Percentiles rank a stretch among this genome's conserved stretches.
Evolutionary conservation across 2,329 filamentous ascomycete species (phyloP).

Genomic region (Epichloe sylvatica): DNA sequence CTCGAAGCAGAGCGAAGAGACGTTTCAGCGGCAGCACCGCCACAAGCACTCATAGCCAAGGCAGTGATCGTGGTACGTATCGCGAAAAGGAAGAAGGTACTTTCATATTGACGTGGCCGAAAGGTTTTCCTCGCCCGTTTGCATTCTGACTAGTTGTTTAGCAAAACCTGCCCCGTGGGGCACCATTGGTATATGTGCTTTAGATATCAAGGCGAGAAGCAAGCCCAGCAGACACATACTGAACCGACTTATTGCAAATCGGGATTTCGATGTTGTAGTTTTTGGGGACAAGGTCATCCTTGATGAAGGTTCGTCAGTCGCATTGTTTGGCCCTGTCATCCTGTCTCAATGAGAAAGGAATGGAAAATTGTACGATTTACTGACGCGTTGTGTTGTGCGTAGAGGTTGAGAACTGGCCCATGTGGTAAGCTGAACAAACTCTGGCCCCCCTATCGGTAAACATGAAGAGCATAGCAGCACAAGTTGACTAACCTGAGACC

Average conservation of each 20-base stretch:
- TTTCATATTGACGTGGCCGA: background rate
- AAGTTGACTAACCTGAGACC: slow-evolving; percentile 3
- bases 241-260: slow-evolving; percentile 76
- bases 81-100: slow-evolving; percentile 43
- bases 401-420: slow-evolving; percentile 90
- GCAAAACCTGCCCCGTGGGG: slow-evolving; percentile 46
- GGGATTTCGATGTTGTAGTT: slow-evolving; percentile 91
- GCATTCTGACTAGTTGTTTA: slow-evolving; percentile 19
- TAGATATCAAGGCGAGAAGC: slow-evolving; percentile 91
- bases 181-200: slow-evolving; percentile 81
- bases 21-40: slow-evolving; percentile 70
- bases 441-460: slow-evolving; percentile 17
- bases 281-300: slow-evolving; percentile 98
- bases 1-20: slow-evolving; percentile 56
- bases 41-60: slow-evolving; percentile 69
- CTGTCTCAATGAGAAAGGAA: background rate
- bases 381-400: background rate
- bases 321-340: background rate
- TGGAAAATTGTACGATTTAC: background rate
- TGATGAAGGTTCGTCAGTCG: slow-evolving; percentile 54
- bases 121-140: background rate
- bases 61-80: slow-evolving; percentile 48
- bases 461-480: slow-evolving; percentile 20
- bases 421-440: slow-evolving; percentile 43
- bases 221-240: slow-evolving; percentile 95